Evolutionary conservation across 495 filamentous ascomycete genomes (phyloP), one percentile per base, ranked within the genome.

Genomic region (Coniosporium apollinis): DNA sequence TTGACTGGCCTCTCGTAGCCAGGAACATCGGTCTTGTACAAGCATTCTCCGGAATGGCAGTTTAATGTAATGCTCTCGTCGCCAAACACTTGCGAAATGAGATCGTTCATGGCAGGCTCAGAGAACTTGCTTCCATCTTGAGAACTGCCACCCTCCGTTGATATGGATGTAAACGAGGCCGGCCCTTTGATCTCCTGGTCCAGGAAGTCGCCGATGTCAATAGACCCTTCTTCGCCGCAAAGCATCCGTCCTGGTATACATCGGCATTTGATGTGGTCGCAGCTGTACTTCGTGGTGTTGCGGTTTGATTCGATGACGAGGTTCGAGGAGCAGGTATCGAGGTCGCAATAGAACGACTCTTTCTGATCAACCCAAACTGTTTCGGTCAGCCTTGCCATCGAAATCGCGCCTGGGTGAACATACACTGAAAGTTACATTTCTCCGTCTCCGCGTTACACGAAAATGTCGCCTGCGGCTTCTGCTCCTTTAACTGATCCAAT

Each of bases 261-360:
- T 49, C 72, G 67, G 57, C 89, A 97, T 38, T 74, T 57, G 42
- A 93, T 74, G 42, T 85, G 71, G 21, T 89, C 67, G 49, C 89
- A 97, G 15, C 67, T 65, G 55, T 97, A 96, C 31, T 61, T 62
- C 13, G 89, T 96, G 24, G 65, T 71, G 52, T 97, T 97, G 49
- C 70, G 68, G 42, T 76, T 65, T 21, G 72, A 60, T 30, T 74
- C 66, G 31, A 74, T 74, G 37, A 79, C 64, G 44, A 73, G 62
- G 39, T 51, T 68, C 55, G 82, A 92, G 11, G 67, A 47, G 57
- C 89, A 97, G 19, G 73, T 76, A 43, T 85, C 72, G 28, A 97
- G 60, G 29, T 72, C 73, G 60, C 89, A 97, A 57, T 93, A 96
- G 64, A 97, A 97, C 1, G 91, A 96, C 57, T 97, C 91, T 26